phyloP scores from a whole-genome alignment of 768 basidiomycete genomes.

The Lentinula detonsa region DNA sequence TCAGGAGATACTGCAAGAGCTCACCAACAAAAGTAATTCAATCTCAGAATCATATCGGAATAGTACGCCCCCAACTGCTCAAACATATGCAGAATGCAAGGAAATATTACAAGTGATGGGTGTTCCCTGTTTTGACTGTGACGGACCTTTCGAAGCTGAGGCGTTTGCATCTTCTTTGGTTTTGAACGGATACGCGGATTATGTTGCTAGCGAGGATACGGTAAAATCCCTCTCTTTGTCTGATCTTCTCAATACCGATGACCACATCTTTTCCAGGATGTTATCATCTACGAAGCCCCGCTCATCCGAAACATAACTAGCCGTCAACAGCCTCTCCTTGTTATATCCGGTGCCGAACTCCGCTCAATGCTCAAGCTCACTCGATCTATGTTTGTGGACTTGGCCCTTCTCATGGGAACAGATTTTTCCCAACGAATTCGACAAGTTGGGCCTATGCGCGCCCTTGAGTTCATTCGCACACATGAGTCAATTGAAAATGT shows the following conservation, averaged over 20 bases:
- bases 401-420: conserved; percentile 82
- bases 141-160: conserved; percentile 77
- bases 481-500: conserved; percentile 71
- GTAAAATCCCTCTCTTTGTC: conserved; percentile 29
- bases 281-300: conserved; percentile 77
- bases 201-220: conserved; percentile 88
- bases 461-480: conserved; percentile 68
- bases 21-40: conserved; percentile 45
- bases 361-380: conserved; percentile 53
- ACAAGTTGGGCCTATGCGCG: conserved; percentile 72
- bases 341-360: conserved; percentile 60
- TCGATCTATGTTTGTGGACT: conserved; percentile 65
- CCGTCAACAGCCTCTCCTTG: conserved; percentile 48
- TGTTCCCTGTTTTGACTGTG: conserved; percentile 66
- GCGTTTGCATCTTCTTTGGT: conserved; percentile 79
- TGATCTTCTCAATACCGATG: background rate
- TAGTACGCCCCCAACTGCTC: conserved; percentile 52
- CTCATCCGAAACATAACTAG: conserved; percentile 73
- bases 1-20: conserved; percentile 12
- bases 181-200: conserved; percentile 71
- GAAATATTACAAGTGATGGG: conserved; percentile 75
- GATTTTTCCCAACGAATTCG: conserved; percentile 86
- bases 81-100: conserved; percentile 67
- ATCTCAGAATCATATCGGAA: conserved; percentile 64
- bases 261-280: conserved; percentile 45